Evolutionary conservation across 1,139 yeast genomes (phyloP).

Genomic region (Zygosaccharomyces pseudobailii): DNA sequence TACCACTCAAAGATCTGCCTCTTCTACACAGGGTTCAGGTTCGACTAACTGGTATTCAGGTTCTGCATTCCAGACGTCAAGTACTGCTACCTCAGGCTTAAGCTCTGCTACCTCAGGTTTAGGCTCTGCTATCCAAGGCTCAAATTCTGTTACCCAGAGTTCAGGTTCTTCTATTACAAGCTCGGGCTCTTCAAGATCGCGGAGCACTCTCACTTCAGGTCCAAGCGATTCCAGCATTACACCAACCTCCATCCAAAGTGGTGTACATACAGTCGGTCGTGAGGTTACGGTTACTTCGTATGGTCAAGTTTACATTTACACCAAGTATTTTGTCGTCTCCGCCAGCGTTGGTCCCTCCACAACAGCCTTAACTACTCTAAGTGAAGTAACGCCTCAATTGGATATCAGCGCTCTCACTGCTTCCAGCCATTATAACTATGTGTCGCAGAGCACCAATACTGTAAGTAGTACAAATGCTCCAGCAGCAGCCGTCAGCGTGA

Average conservation of each 20-base stretch:
- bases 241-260: neutral
- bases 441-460: neutral
- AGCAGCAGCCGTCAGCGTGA: neutral
- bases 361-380: neutral
- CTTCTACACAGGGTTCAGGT: neutral
- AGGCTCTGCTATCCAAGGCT: too few species aligned
- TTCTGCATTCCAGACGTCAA: neutral
- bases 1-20: neutral
- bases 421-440: neutral
- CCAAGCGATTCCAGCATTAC: neutral
- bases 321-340: slow-evolving; percentile 1
- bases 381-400: neutral
- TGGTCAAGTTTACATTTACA: slow-evolving; percentile 2
- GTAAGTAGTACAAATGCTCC: neutral
- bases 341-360: neutral
- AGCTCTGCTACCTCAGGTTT: too few species aligned
- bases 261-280: neutral
- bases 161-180: neutral
- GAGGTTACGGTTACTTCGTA: neutral
- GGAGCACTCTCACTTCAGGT: neutral
- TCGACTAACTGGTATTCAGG: neutral
- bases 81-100: slow-evolving; percentile 1
- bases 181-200: neutral
- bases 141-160: neutral
- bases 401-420: neutral